These are phyloP conservation scores for Eucalyptus curtisii DNA, from an alignment of 345 rosid genomes.

Conservation along the genomic window DNA sequence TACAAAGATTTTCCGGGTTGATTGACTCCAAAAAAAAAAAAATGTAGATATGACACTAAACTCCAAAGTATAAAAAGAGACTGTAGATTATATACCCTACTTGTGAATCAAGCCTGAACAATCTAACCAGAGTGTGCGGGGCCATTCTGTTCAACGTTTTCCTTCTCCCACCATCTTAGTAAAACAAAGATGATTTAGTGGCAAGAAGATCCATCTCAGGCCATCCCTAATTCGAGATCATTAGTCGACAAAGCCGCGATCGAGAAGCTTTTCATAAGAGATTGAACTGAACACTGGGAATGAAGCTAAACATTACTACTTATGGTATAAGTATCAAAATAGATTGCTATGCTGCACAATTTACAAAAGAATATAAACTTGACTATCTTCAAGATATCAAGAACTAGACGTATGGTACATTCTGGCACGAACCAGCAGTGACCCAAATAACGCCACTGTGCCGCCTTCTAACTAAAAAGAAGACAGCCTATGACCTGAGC, in stretches of 20 bases:
- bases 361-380: neutral
- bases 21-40: neutral
- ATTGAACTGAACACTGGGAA: neutral
- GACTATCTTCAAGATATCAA: neutral
- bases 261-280: neutral
- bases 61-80: neutral
- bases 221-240: neutral
- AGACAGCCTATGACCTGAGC: neutral
- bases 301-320: neutral
- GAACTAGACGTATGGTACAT: neutral
- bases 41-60: neutral
- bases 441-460: neutral
- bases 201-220: neutral
- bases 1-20: neutral
- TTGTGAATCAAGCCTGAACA: neutral
- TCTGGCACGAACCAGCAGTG: neutral
- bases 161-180: neutral
- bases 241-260: neutral
- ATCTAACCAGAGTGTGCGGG: neutral
- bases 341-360: neutral
- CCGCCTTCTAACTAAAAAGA: neutral
- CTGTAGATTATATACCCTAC: neutral
- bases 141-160: neutral
- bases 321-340: neutral
- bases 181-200: neutral